phyloP scores from a whole-genome alignment of 2,329 filamentous ascomycete species.

The Rutstroemia sp. region DNA sequence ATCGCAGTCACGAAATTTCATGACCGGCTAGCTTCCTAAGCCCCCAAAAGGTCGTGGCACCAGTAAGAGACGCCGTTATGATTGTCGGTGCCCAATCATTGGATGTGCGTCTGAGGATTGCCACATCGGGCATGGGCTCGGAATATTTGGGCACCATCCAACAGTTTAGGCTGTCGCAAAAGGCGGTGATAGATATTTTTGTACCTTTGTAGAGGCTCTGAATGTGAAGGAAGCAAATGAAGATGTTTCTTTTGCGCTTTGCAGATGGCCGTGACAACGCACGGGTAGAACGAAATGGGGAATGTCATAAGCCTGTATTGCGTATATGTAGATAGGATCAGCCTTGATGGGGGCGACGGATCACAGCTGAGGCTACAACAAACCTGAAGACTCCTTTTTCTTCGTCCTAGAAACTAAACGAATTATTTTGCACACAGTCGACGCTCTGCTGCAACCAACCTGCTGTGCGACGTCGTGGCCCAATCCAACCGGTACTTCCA shows the following conservation, averaged over 20 bases:
- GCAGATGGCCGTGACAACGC: slow-evolving; percentile 5
- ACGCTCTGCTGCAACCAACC: not conserved
- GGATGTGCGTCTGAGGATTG: slow-evolving; percentile 9
- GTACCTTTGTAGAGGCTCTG: slow-evolving; percentile 4
- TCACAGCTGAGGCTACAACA: slow-evolving; percentile 4
- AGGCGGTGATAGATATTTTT: slow-evolving; percentile 5
- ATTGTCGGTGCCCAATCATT: slow-evolving; percentile 13
- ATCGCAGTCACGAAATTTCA: slow-evolving; percentile 5
- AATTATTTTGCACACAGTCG: too few species aligned
- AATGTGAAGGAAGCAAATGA: not conserved
- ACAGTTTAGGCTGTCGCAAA: slow-evolving; percentile 5
- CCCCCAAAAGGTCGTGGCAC: slow-evolving; percentile 16
- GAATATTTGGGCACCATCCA: slow-evolving; percentile 11
- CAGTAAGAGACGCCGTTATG: slow-evolving; percentile 9
- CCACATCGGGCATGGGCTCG: slow-evolving; percentile 12
- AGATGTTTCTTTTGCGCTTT: not conserved
- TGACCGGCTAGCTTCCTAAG: slow-evolving; percentile 1
- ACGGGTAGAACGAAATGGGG: not conserved
- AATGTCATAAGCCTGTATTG: not conserved
- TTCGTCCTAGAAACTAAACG: not conserved
- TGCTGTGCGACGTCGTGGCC: slow-evolving; percentile 5
- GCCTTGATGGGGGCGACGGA: not conserved
- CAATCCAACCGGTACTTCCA: not conserved
- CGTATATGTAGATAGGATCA: slow-evolving; percentile 10
- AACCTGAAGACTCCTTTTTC: not conserved